These are phyloP conservation scores for Sarocladium strictum DNA, from an alignment of 2,329 filamentous ascomycete species.

Conservation along the genomic window DNA sequence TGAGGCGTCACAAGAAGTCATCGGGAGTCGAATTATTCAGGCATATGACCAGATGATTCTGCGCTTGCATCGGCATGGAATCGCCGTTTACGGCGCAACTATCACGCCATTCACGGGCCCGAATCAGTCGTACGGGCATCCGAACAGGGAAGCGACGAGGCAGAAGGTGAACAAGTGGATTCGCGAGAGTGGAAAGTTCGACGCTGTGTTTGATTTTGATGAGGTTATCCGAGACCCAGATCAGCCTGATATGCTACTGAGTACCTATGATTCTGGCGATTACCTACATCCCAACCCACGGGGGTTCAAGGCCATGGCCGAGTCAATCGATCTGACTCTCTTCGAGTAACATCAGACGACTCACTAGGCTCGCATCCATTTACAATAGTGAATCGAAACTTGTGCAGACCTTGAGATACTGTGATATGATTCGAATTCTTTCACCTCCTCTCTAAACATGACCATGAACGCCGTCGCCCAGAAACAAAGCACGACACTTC, in stretches of 20 bases:
- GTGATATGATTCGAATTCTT: not conserved
- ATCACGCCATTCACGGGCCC: constrained; percentile 38
- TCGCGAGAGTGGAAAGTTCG: constrained; percentile 45
- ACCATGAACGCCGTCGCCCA: constrained; percentile 5
- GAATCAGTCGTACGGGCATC: constrained; percentile 43
- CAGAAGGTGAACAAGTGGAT: constrained; percentile 55
- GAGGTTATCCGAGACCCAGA: constrained; percentile 41
- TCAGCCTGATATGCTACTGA: constrained; percentile 31
- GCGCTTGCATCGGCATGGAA: constrained; percentile 43
- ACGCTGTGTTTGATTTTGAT: constrained; percentile 59
- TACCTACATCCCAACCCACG: constrained; percentile 51
- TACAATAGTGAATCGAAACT: no score
- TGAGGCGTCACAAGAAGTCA: constrained; percentile 31
- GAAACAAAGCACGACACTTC: not conserved
- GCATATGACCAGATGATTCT: constrained; percentile 52
- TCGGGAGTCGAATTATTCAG: constrained; percentile 42
- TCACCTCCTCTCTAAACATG: not conserved
- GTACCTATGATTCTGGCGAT: constrained; percentile 49
- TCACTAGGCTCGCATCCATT: no score
- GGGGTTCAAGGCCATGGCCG: constrained; percentile 51
- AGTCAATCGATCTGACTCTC: constrained; percentile 44
- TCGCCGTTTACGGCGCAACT: constrained; percentile 53
- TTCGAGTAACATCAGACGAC: constrained; percentile 30
- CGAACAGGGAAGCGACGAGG: constrained; percentile 46
- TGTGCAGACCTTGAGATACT: not conserved